Base-by-base conservation (phyloP, 2,329 filamentous ascomycete genomes). In the Xylariaceae sp. region DNA sequence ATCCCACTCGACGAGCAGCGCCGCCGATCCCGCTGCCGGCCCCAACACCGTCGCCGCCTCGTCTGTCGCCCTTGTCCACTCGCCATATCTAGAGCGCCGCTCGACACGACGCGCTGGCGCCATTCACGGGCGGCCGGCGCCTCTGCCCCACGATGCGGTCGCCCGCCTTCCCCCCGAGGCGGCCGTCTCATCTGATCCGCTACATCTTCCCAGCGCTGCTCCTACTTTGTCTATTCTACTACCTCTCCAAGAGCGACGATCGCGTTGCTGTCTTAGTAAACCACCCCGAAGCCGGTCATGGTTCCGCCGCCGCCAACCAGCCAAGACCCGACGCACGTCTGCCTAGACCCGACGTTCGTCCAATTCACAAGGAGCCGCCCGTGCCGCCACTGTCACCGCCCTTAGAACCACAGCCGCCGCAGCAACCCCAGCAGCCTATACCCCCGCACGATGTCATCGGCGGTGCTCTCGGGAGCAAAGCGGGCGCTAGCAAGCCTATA, bases 101-200 rank as follows among this genome's bases (percentile, higher is more conserved):
- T 33, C 31, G 14, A 28, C 34, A 38, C 29, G 36, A 45, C 43
- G 42, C 37, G 29, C 32, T 43, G 40, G 46, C 47, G 42, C 42
- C 41, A 24, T 42, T 42, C 33, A 37, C 19, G 39, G 44, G 43
- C 38, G 42, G 35, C 42, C 41, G 40, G 37, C 42, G 42, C 42
- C 38, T 38, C 29, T 39, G 31, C 32, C 39, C 43, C 41, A 49
- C 42, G 38, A 57, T 65, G 53, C 52, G 60, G 38, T 57, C 61
- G 40, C 56, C 61, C 21, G 54, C 55, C 19, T 65, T 67, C 37
- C 60, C 61, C 25, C 59, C 61, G 36, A 58, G 64, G 37, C 60
- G 65, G 34, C 59, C 57, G 7, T 64, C 63, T 31, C 59, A 65
- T 44, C 53, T 67, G 35, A 37, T 66, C 17, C 64, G 63, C 35